Conservation (phyloP, 2,329 filamentous ascomycete genomes). For the Diaporthe eres region DNA sequence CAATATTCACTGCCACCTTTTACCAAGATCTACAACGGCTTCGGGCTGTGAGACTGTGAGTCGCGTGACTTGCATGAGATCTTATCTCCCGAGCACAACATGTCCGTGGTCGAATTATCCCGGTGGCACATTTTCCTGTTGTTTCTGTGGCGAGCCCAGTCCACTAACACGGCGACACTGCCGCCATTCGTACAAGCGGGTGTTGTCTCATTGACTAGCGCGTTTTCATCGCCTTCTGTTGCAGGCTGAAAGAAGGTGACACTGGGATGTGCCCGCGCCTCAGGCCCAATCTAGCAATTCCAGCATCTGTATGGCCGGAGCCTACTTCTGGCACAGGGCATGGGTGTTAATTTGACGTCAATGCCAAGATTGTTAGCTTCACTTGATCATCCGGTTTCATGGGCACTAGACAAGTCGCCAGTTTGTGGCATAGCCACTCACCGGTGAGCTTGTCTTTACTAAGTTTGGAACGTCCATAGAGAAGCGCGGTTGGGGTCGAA, state of each 20-base stretch:
- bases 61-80: not conserved
- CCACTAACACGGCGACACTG: not conserved
- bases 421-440: constrained; percentile 28
- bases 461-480: constrained; percentile 19
- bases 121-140: not conserved
- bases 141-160: constrained; percentile 15
- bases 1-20: constrained; percentile 20
- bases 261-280: constrained; percentile 14
- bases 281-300: not conserved
- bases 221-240: constrained; percentile 13
- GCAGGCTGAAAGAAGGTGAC: constrained; percentile 23
- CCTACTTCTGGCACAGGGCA: not conserved
- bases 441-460: constrained; percentile 21
- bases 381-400: constrained; percentile 4
- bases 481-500: not conserved
- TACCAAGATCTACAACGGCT: not conserved
- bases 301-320: not conserved
- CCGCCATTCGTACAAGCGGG: not conserved
- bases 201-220: not conserved
- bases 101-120: not conserved
- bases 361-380: constrained; percentile 6
- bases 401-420: not conserved
- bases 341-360: constrained; percentile 31
- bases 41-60: not conserved
- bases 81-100: not conserved